Conservation (phyloP, 1,284 basidiomycete genomes). For the Porodaedalea pini region DNA sequence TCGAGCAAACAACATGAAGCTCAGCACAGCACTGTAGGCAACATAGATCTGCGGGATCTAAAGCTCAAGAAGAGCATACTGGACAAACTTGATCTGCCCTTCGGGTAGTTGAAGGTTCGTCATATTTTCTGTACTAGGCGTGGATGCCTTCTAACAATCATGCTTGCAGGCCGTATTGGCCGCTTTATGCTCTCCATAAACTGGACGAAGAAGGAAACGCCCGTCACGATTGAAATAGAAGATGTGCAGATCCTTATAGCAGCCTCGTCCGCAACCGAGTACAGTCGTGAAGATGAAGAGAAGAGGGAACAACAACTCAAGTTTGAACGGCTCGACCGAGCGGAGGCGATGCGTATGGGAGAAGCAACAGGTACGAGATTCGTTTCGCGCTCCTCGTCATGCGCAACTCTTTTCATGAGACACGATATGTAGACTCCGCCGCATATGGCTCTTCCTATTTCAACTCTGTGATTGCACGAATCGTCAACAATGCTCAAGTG, state of each 20-base stretch:
- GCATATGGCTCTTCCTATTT: constrained; percentile 67
- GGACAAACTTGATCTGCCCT: constrained; percentile 94
- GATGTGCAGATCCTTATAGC: constrained; percentile 95
- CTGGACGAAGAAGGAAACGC: constrained; percentile 86
- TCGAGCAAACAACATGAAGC: constrained; percentile 4
- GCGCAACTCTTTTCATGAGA: background rate
- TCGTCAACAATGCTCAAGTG: constrained; percentile 96
- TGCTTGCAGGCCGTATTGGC: constrained; percentile 78
- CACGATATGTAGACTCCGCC: background rate
- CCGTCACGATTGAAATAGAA: constrained; percentile 89
- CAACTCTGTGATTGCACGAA: constrained; percentile 83
- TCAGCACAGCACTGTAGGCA: constrained; percentile 49
- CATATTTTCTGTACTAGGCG: constrained; percentile 8
- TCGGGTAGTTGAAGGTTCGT: constrained; percentile 91
- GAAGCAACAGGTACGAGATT: constrained; percentile 45
- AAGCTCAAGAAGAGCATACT: constrained; percentile 91
- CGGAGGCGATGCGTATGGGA: constrained; percentile 80
- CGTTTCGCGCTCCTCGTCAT: background rate
- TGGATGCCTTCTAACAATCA: too few species aligned
- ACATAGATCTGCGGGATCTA: constrained; percentile 78
- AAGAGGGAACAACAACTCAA: constrained; percentile 81
- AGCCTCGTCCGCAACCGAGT: constrained; percentile 68
- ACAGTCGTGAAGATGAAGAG: constrained; percentile 86
- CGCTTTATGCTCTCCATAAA: constrained; percentile 81
- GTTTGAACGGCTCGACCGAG: constrained; percentile 83